Conservation (phyloP, 2,329 filamentous ascomycete genomes). For the Pyrenochaeta sp. region DNA sequence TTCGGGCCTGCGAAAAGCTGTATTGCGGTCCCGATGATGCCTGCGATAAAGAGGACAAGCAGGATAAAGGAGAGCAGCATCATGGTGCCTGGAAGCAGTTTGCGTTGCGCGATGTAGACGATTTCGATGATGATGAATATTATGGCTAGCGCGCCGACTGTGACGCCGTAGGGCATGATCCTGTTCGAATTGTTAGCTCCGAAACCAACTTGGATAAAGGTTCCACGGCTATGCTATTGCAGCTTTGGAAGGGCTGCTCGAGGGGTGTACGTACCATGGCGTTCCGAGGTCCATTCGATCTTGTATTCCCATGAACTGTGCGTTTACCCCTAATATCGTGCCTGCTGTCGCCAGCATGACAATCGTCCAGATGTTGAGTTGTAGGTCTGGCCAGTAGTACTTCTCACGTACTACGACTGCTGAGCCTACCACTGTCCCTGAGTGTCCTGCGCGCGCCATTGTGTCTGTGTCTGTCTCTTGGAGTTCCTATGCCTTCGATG, state of each 20-base stretch:
- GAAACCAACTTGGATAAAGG: background rate
- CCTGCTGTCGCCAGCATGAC: conserved; percentile 67
- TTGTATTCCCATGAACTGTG: conserved; percentile 68
- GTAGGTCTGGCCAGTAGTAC: conserved; percentile 72
- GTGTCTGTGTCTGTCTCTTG: conserved; percentile 8
- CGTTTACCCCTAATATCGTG: conserved; percentile 67
- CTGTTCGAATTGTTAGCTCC: conserved; percentile 48
- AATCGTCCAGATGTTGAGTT: conserved; percentile 71
- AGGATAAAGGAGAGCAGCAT: conserved; percentile 69
- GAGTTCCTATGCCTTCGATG: background rate
- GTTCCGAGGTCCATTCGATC: conserved; percentile 62
- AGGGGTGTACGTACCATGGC: conserved; percentile 62
- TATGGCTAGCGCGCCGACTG: conserved; percentile 64
- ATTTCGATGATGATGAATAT: conserved; percentile 68
- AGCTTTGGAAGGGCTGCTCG: conserved; percentile 3
- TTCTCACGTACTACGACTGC: conserved; percentile 58
- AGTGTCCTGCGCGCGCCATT: conserved; percentile 49
- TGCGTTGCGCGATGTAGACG: conserved; percentile 63
- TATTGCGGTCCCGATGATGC: conserved; percentile 69
- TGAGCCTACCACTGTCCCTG: conserved; percentile 46
- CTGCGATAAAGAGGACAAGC: conserved; percentile 68
- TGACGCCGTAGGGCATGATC: conserved; percentile 71
- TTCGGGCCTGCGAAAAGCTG: conserved; percentile 68
- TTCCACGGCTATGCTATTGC: too few relatives aligned
- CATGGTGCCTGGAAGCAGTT: conserved; percentile 66